Evolutionary conservation across 352 stramenopile species (phyloP), one percentile per base, ranked within the genome.

Genomic region (Pythium biforme): DNA sequence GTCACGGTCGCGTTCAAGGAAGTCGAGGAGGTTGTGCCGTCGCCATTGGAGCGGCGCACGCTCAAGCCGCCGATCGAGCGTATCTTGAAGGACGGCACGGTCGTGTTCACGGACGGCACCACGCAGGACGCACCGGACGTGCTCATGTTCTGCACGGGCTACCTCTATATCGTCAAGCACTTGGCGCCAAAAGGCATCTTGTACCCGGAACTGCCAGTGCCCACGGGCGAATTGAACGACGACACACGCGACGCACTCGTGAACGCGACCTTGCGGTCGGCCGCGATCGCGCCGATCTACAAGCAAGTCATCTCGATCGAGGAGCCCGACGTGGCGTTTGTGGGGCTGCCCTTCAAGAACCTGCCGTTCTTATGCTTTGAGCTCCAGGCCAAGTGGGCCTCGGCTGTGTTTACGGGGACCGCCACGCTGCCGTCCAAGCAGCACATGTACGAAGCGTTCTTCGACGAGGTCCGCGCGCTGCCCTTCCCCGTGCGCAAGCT

Each of bases 341-440:
- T 94, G 34, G 84, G 84, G 0, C 59, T 94, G 25, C 79, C 77
- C 0, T 90, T 91, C 52, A 86, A 76, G 63, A 91, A 91, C 37
- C 59, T 94, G 34, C 84, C 82, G n/a, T 94, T 94, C 43, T 59
- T 85, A 2, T 92, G 74, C 61, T 94, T 92, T 55, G 81, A 92
- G 63, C 64, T 92, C n/a, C 84, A 94, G 62, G 71, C 70, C 56
- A 83, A 83, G 59, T 92, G 82, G 84, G 72, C 84, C 22, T 75
- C 79, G 1, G 67, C 64, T 6, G 81, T 94, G 19, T 94, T 89
- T 62, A 47, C 49, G 37, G 76, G 73, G 8, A 65, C 53, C 2
- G 40, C 45, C 15, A 2, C 59, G 22, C 71, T 94, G 34, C 80
- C 84, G 14, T 74, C 81, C 19, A 86, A 86, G 54, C 66, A 88